Percentiles rank a stretch among this genome's conserved stretches.
Evolutionary conservation across 2,329 filamentous ascomycete species (phyloP).

Genomic region (Magnaporthales sp.): DNA sequence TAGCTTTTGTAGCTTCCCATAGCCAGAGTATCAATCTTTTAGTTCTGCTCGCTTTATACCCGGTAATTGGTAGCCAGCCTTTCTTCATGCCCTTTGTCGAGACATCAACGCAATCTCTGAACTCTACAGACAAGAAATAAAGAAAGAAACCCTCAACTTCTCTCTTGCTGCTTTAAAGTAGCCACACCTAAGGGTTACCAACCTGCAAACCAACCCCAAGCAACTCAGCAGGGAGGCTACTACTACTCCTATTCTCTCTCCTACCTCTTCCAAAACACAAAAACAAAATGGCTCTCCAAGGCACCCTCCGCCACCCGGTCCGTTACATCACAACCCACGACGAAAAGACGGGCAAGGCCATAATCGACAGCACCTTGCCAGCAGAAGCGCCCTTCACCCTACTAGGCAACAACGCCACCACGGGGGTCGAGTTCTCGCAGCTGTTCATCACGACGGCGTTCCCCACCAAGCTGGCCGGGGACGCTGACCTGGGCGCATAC

Average conservation of each 20-base stretch:
- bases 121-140: neutral
- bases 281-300: constrained; percentile 6
- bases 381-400: constrained; percentile 7
- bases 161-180: too few relatives aligned
- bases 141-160: neutral
- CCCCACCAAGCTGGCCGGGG: constrained; percentile 7
- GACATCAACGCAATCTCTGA: neutral
- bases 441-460: constrained; percentile 9
- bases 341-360: constrained; percentile 8
- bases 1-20: too few relatives aligned
- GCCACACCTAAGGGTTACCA: too few relatives aligned
- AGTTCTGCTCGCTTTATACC: too few relatives aligned
- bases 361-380: constrained; percentile 9
- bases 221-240: too few relatives aligned
- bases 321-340: constrained; percentile 15
- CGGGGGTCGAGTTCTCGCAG: constrained; percentile 8
- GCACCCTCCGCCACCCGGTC: constrained; percentile 22
- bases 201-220: too few relatives aligned
- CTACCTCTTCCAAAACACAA: too few relatives aligned
- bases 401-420: constrained; percentile 3
- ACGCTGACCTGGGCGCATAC: constrained; percentile 10
- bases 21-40: too few relatives aligned
- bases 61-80: too few relatives aligned
- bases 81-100: too few relatives aligned
- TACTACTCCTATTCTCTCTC: too few relatives aligned